Evolutionary conservation across 331 rosid genomes (phyloP), one percentile per base, ranked within the genome.

Genomic region (Rhamnella rubrinervis): DNA sequence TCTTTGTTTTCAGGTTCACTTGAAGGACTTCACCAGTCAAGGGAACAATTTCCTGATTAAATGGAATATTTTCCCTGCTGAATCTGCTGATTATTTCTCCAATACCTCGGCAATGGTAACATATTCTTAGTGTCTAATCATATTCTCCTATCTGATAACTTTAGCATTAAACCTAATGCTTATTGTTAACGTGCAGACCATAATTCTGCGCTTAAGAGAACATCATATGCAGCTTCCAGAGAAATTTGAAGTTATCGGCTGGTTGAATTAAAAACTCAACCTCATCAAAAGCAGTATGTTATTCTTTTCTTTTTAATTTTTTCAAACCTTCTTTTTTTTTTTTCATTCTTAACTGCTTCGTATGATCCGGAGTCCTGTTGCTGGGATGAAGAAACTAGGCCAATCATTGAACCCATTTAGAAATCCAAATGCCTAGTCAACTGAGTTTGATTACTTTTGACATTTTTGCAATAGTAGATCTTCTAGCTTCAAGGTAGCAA

Each of bases 141-240:
- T 67, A 13, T 53, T 41, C 56, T 70, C 58, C 57, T 46, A 17
- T 55, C 23, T 35, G 28, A 67, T 59, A 23, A 47, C 23, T 52
- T n/a, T 40, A 61, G 11, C 50, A 20, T 31, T 55, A 38, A 23
- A 53, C 20, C 63, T 35, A 28, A 49, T 20, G 17, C n/a, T 20
- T 51, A 19, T 23, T 66, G 25, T 35, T 64, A 41, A 55, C 61
- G 25, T 31, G 69, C 80, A 83, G 85, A 67, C 31, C 72, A 70
- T 83, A 49, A 62, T 83, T 58, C n/a, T 47, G 55, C 85, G 61
- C 49, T 74, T 83, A 28, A 83, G 41, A 64, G 82, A 74, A 59
- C 80, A 68, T 62, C 72, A 62, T 13, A 57, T 83, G 87, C 85
- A 76, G 63, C 85, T 83, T 63, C 87, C 87, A 44, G 67, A 65